Conservation (phyloP, 1,284 basidiomycete genomes). For the Trametes pubescens region DNA sequence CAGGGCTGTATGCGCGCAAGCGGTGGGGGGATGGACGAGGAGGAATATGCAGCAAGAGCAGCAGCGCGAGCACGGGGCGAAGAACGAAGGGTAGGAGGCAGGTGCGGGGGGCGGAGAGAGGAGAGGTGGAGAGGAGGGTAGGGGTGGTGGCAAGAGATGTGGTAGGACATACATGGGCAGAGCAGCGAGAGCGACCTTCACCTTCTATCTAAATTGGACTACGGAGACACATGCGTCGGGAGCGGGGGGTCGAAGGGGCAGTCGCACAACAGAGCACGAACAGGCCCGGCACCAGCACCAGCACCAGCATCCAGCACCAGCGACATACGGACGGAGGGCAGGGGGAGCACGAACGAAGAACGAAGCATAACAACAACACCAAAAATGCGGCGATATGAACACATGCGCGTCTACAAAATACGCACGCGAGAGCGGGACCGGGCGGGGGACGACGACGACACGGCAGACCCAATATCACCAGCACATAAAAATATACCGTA, state of each 20-base stretch:
- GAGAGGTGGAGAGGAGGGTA: neutral
- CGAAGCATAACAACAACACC: constrained; percentile 1
- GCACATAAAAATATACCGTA: constrained; percentile 28
- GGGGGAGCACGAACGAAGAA: constrained; percentile 6
- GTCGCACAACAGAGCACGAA: neutral
- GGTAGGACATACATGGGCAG: constrained; percentile 24
- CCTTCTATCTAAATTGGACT: constrained; percentile 28
- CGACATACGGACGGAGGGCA: constrained; percentile 1
- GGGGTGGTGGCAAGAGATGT: neutral
- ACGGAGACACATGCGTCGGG: constrained; percentile 18
- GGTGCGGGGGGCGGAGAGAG: neutral
- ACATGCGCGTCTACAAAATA: constrained; percentile 18
- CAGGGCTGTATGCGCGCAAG: constrained; percentile 8
- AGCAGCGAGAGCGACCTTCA: constrained; percentile 30
- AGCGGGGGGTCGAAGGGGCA: neutral
- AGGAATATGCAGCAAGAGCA: neutral
- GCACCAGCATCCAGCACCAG: constrained; percentile 10
- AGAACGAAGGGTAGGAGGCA: neutral
- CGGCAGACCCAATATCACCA: constrained; percentile 21
- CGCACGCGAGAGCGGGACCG: constrained; percentile 1
- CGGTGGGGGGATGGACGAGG: neutral
- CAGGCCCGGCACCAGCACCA: constrained; percentile 11
- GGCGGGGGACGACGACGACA: neutral
- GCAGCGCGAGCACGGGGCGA: neutral
- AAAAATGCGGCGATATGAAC: neutral